Evolutionary conservation across 345 rosid species (phyloP).

Genomic region (Carallia pectinifolia): DNA sequence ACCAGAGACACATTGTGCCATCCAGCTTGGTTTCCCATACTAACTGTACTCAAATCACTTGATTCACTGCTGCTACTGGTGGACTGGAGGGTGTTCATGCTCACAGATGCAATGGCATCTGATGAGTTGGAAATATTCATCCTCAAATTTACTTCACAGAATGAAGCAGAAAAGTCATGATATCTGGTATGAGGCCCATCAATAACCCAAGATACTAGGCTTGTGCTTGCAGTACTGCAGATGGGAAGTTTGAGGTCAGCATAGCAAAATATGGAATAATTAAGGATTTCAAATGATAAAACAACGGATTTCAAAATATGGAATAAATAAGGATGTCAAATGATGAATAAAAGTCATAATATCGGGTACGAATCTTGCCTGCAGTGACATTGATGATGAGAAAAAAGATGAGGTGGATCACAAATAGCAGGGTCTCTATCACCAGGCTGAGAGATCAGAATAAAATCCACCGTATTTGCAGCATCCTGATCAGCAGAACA

Average conservation of each 20-base stretch:
- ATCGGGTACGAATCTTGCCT: conserved; percentile 42
- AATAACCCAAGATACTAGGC: conserved; percentile 72
- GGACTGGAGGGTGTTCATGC: conserved; percentile 46
- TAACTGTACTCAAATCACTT: conserved; percentile 24
- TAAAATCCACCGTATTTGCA: conserved; percentile 59
- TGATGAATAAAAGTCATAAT: too few relatives aligned
- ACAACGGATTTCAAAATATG: background rate
- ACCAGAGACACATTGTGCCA: conserved; percentile 58
- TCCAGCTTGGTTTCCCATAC: conserved; percentile 54
- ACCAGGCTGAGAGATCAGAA: conserved; percentile 54
- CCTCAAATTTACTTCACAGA: conserved; percentile 58
- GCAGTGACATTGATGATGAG: conserved; percentile 81
- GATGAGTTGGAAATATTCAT: conserved; percentile 76
- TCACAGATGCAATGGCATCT: conserved; percentile 42
- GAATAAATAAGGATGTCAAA: too few relatives aligned
- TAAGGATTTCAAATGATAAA: conserved; percentile 11
- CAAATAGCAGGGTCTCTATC: conserved; percentile 39
- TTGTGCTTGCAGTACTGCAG: conserved; percentile 55
- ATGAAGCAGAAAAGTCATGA: conserved; percentile 64
- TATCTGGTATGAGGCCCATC: conserved; percentile 56
- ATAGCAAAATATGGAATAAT: background rate
- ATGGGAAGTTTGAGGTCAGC: conserved; percentile 6
- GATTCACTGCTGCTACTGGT: conserved; percentile 23
- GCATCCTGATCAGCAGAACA: conserved; percentile 46
- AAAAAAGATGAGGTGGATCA: conserved; percentile 43